A percentile compares a stretch with the other conserved stretches of the same genome.
Evolutionary conservation across 1,284 basidiomycete genomes (phyloP).

Genomic region (Rhodofomes roseus): DNA sequence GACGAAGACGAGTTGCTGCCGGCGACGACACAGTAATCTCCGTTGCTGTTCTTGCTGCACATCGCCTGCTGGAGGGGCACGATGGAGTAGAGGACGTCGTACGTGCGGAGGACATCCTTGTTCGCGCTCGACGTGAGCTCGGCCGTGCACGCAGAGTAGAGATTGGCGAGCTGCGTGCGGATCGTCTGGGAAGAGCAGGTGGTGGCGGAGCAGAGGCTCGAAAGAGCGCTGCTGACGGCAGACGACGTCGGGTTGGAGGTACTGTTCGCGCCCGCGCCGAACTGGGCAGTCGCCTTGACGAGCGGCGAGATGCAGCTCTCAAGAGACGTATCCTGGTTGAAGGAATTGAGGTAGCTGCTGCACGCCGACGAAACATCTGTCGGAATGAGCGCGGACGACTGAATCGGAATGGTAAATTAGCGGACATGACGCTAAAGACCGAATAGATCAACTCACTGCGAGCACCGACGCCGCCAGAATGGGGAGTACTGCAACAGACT

Average conservation of each 20-base stretch:
- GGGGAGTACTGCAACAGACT: constrained; percentile 44
- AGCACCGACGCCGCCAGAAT: constrained; percentile 42
- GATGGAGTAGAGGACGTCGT: constrained; percentile 78
- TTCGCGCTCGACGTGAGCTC: constrained; percentile 62
- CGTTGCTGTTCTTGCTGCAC: constrained; percentile 71
- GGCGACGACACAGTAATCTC: constrained; percentile 57
- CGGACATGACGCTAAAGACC: no score
- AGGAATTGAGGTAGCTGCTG: constrained; percentile 50
- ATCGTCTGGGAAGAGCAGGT: constrained; percentile 60
- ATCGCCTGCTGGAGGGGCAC: constrained; percentile 62
- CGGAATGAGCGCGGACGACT: constrained; percentile 55
- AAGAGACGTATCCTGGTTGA: constrained; percentile 63
- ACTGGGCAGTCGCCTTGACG: constrained; percentile 56
- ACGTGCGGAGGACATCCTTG: constrained; percentile 51
- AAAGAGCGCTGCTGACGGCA: constrained; percentile 50
- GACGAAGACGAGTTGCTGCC: constrained; percentile 11
- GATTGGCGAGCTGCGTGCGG: constrained; percentile 58
- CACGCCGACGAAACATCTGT: constrained; percentile 58
- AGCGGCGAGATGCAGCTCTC: constrained; percentile 64
- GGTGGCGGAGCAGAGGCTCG: constrained; percentile 50
- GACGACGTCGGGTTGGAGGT: constrained; percentile 39
- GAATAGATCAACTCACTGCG: no score
- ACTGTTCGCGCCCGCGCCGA: constrained; percentile 45
- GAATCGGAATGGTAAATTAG: not conserved
- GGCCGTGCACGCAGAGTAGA: constrained; percentile 62